These are phyloP conservation scores for Leucosporidium scottii DNA, from an alignment of 768 basidiomycete species.

Conservation along the genomic window DNA sequence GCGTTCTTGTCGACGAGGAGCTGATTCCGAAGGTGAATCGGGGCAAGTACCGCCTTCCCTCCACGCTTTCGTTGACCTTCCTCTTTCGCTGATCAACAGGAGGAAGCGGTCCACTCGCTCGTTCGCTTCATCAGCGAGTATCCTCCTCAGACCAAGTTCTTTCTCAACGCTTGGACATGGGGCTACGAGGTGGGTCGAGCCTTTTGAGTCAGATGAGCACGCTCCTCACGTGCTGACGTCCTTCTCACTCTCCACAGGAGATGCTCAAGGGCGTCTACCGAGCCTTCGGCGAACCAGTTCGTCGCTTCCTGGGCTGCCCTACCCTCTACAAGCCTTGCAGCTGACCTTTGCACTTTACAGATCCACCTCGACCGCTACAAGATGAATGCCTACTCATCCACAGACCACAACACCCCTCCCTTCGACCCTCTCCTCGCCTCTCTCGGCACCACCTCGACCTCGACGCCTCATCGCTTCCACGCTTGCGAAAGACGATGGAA, in stretches of 20 bases:
- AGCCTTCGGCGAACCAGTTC: slow-evolving; percentile 59
- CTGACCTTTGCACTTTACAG: slow-evolving; percentile 42
- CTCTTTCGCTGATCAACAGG: slow-evolving; percentile 44
- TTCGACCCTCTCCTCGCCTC: slow-evolving; percentile 56
- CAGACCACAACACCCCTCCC: slow-evolving; percentile 27
- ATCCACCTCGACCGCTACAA: slow-evolving; percentile 93
- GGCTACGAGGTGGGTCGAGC: slow-evolving; percentile 61
- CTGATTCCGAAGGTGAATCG: slow-evolving; percentile 57
- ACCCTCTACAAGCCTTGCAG: not conserved
- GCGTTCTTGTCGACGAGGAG: slow-evolving; percentile 50
- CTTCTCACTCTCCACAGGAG: too few species aligned
- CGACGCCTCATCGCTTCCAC: slow-evolving; percentile 62
- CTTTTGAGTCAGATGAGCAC: slow-evolving; percentile 9
- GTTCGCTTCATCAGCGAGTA: slow-evolving; percentile 63
- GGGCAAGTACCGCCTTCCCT: not conserved
- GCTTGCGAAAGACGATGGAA: slow-evolving; percentile 68
- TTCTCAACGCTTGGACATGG: slow-evolving; percentile 91
- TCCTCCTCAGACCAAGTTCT: slow-evolving; percentile 64
- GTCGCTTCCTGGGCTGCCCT: slow-evolving; percentile 3
- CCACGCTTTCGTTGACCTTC: not conserved
- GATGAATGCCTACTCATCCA: slow-evolving; percentile 48
- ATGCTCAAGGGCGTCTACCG: slow-evolving; percentile 64
- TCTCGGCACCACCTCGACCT: slow-evolving; percentile 57
- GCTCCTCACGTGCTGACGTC: too few species aligned
- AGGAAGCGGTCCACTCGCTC: slow-evolving; percentile 59